Evolutionary conservation across 1,139 yeast genomes (phyloP).

Genomic region (Kurtzmaniella quercitrusa): DNA sequence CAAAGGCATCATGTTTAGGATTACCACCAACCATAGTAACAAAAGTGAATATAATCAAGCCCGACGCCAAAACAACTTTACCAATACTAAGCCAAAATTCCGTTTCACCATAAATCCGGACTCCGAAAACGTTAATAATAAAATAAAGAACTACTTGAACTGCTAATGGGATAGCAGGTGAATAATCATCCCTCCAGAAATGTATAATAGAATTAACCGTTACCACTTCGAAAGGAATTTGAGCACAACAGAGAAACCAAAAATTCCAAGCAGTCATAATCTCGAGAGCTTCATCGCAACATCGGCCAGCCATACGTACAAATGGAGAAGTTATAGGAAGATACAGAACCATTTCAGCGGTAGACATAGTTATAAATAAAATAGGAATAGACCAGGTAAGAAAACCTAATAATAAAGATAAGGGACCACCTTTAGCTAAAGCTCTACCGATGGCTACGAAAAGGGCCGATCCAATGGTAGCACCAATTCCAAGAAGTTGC

Average conservation of each 20-base stretch:
- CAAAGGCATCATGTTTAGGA: constrained; percentile 18
- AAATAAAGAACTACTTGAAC: constrained; percentile 57
- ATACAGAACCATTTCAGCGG: constrained; percentile 79
- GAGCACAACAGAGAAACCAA: constrained; percentile 68
- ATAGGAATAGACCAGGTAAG: constrained; percentile 47
- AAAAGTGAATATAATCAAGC: constrained; percentile 16
- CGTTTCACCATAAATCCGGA: constrained; percentile 63
- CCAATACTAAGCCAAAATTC: constrained; percentile 55
- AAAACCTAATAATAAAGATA: constrained; percentile 38
- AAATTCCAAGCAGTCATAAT: constrained; percentile 79
- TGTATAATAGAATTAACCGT: constrained; percentile 75
- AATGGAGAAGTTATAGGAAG: constrained; percentile 64
- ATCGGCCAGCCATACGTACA: constrained; percentile 45
- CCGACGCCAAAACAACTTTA: constrained; percentile 34
- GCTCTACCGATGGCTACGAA: constrained; percentile 41
- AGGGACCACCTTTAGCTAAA: constrained; percentile 36
- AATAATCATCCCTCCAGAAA: constrained; percentile 69
- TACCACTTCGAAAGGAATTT: constrained; percentile 75
- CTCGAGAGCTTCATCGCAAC: constrained; percentile 62
- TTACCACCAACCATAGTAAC: constrained; percentile 20
- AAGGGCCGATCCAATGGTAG: constrained; percentile 46
- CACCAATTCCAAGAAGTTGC: constrained; percentile 48
- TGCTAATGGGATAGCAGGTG: constrained; percentile 53
- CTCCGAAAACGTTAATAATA: constrained; percentile 58
- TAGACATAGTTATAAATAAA: constrained; percentile 56